A percentile compares a stretch with the other conserved stretches of the same genome.
Evolutionary conservation across 805 yeast genomes (phyloP).

Genomic region (Millerozyma acaciae): DNA sequence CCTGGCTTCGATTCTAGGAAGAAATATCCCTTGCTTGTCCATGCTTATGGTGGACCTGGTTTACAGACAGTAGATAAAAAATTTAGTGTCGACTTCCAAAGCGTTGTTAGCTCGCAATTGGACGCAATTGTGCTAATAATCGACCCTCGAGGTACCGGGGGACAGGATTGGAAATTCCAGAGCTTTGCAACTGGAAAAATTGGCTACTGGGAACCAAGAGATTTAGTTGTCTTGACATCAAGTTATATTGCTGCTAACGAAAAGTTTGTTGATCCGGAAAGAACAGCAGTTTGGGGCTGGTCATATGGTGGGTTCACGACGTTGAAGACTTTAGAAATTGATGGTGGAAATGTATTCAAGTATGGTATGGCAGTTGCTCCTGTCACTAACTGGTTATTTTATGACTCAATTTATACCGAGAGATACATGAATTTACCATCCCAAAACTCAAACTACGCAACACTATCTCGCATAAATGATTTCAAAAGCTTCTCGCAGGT

Average conservation of each 20-base stretch:
- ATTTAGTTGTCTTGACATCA: slow-evolving; percentile 49
- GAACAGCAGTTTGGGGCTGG: slow-evolving; percentile 96
- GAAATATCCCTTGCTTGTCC: slow-evolving; percentile 62
- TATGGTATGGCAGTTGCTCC: slow-evolving; percentile 98
- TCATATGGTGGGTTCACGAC: slow-evolving; percentile 96
- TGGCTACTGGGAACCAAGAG: slow-evolving; percentile 78
- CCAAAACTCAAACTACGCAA: slow-evolving; percentile 62
- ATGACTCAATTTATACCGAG: slow-evolving; percentile 93
- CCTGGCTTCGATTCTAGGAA: slow-evolving; percentile 41
- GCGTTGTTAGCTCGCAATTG: slow-evolving; percentile 51
- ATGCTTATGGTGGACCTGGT: slow-evolving; percentile 81
- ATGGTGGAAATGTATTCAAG: slow-evolving; percentile 67
- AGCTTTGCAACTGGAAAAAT: slow-evolving; percentile 53
- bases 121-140: slow-evolving; percentile 61
- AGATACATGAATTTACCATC: slow-evolving; percentile 87
- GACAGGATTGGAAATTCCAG: slow-evolving; percentile 64
- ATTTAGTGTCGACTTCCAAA: slow-evolving; percentile 53
- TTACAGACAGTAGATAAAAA: slow-evolving; percentile 52
- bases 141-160: slow-evolving; percentile 85
- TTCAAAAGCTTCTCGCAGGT: slow-evolving; percentile 51
- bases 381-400: slow-evolving; percentile 89
- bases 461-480: slow-evolving; percentile 50
- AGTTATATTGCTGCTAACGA: slow-evolving; percentile 43
- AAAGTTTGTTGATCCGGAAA: slow-evolving; percentile 51
- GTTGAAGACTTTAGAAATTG: slow-evolving; percentile 80